Conservation (phyloP, 148 eudicot genomes). For the Camellia lanceoleosa region DNA sequence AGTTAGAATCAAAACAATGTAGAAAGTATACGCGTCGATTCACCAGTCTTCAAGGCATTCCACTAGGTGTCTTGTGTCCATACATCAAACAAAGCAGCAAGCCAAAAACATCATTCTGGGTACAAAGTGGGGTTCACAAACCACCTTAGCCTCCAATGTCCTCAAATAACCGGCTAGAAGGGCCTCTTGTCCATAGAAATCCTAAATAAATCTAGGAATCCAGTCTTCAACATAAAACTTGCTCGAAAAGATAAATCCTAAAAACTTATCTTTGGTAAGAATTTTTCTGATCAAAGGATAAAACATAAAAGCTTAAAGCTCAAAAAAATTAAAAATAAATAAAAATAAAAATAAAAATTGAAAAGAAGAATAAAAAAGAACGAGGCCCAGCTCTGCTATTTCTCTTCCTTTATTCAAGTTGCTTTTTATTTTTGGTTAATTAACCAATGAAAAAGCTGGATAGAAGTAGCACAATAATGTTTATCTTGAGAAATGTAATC, state of each 20-base stretch:
- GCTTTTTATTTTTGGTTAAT: neutral
- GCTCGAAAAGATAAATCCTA: neutral
- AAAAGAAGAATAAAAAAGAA: neutral
- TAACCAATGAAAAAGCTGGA: neutral
- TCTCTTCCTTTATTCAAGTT: neutral
- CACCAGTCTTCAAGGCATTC: neutral
- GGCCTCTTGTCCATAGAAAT: neutral
- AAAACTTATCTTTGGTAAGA: neutral
- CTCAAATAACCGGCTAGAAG: neutral
- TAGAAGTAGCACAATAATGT: neutral
- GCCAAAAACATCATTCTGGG: neutral
- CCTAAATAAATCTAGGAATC: neutral
- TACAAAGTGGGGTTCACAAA: neutral
- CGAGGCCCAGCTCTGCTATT: neutral
- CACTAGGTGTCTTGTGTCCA: conserved; percentile 1
- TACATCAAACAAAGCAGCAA: neutral
- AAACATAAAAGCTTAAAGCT: neutral
- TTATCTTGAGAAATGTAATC: neutral
- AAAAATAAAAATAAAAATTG: too few relatives aligned
- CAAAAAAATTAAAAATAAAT: neutral
- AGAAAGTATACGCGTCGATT: neutral
- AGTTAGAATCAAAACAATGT: neutral
- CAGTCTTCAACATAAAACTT: neutral
- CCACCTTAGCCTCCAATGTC: neutral
- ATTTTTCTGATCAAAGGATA: neutral